Conservation (phyloP, 2,329 filamentous ascomycete species). For the Trichoderma brevicompactum region DNA sequence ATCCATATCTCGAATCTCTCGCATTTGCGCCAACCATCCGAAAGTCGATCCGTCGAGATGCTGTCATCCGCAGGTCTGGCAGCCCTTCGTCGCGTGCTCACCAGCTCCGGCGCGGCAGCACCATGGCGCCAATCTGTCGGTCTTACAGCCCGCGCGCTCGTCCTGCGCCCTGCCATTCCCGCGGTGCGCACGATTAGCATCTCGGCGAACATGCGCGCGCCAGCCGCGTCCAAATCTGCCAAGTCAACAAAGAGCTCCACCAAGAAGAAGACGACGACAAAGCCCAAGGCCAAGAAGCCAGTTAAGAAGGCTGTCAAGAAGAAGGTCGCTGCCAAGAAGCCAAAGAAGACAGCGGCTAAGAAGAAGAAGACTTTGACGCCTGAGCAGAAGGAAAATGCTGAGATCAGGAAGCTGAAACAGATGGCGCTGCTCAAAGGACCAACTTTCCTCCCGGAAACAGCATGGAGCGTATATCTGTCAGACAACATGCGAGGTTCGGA, state of each 20-base stretch:
- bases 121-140: conserved; percentile 33
- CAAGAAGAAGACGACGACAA: conserved; percentile 36
- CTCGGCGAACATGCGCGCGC: conserved; percentile 38
- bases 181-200: conserved; percentile 40
- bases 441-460: conserved; percentile 37
- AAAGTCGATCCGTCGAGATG: conserved; percentile 41
- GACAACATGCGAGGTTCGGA: conserved; percentile 37
- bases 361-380: conserved; percentile 45
- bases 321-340: conserved; percentile 37
- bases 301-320: conserved; percentile 36
- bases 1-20: not conserved
- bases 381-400: conserved; percentile 45
- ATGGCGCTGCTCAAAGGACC: conserved; percentile 49
- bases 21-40: not conserved
- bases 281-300: conserved; percentile 32
- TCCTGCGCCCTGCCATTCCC: conserved; percentile 31
- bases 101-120: conserved; percentile 23
- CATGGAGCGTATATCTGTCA: conserved; percentile 47
- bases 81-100: conserved; percentile 43
- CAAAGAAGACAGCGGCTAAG: conserved; percentile 39
- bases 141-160: conserved; percentile 32
- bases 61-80: conserved; percentile 48
- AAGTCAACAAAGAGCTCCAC: conserved; percentile 31
- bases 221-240: conserved; percentile 35
- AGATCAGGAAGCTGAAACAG: conserved; percentile 46